These are phyloP conservation scores for Coleophoma eucalyptorum DNA, from an alignment of 2,329 filamentous ascomycete species.

Conservation along the genomic window DNA sequence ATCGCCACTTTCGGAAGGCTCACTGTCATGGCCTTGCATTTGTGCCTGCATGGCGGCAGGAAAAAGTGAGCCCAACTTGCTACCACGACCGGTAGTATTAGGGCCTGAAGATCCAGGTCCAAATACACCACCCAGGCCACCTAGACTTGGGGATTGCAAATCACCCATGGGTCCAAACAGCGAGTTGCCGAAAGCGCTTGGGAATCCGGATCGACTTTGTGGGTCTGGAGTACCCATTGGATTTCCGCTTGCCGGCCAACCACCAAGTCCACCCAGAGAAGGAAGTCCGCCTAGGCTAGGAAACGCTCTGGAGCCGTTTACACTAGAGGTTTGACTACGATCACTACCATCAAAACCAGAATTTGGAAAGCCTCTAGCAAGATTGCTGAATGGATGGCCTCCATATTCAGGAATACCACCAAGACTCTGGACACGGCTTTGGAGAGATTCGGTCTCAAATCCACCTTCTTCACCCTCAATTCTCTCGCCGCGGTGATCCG, in stretches of 20 bases:
- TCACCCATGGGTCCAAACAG: slow-evolving; percentile 77
- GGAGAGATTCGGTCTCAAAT: slow-evolving; percentile 20
- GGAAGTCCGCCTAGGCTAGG: slow-evolving; percentile 56
- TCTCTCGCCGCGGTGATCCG: slow-evolving; percentile 61
- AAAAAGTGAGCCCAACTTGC: slow-evolving; percentile 84
- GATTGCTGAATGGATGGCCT: slow-evolving; percentile 48
- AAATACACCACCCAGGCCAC: slow-evolving; percentile 67
- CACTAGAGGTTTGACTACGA: slow-evolving; percentile 89
- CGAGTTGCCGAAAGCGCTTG: slow-evolving; percentile 69
- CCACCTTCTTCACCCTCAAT: slow-evolving; percentile 35
- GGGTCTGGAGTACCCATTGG: slow-evolving; percentile 66
- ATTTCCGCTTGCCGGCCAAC: slow-evolving; percentile 47
- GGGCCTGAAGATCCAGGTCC: slow-evolving; percentile 54
- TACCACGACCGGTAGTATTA: slow-evolving; percentile 69
- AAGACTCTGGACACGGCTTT: slow-evolving; percentile 47
- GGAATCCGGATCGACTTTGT: slow-evolving; percentile 49
- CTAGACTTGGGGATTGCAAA: slow-evolving; percentile 69
- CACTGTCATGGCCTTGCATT: slow-evolving; percentile 72
- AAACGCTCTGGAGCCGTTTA: slow-evolving; percentile 70
- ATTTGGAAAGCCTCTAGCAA: slow-evolving; percentile 46
- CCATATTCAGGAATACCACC: slow-evolving; percentile 48
- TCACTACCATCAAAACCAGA: slow-evolving; percentile 64
- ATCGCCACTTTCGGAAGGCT: slow-evolving; percentile 54
- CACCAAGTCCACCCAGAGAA: slow-evolving; percentile 42
- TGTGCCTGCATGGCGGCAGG: slow-evolving; percentile 87